Conservation (phyloP, 306 rosid genomes). For the Senna siamea region DNA sequence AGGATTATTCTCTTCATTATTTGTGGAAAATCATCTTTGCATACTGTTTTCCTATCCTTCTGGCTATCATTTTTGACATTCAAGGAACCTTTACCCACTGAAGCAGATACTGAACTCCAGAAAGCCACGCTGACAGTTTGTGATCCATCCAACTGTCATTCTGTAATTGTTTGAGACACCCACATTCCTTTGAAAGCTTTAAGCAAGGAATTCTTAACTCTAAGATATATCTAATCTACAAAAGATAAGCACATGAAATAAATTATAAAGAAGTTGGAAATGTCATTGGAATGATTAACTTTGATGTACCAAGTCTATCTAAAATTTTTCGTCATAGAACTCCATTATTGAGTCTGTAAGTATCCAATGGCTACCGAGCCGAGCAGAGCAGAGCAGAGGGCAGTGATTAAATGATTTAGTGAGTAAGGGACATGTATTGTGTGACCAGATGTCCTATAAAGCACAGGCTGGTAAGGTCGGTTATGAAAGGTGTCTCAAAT, state of each 20-base stretch:
- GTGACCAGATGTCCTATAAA: constrained; percentile 33
- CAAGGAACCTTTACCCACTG: no score
- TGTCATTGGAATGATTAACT: no score
- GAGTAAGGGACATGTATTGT: not conserved
- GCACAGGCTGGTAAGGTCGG: constrained; percentile 34
- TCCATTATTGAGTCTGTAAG: constrained; percentile 29
- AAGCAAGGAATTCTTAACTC: not conserved
- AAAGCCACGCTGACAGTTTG: constrained; percentile 9
- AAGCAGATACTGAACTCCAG: constrained; percentile 4
- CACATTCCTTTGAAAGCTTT: constrained; percentile 9
- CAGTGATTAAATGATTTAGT: not conserved
- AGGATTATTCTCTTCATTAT: not conserved
- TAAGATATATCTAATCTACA: no score
- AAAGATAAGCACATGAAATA: no score
- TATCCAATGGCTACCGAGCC: no score
- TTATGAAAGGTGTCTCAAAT: constrained; percentile 30
- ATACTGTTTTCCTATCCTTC: constrained; percentile 22
- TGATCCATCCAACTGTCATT: not conserved
- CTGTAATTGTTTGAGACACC: constrained; percentile 3
- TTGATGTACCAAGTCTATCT: no score
- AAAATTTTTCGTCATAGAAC: not conserved
- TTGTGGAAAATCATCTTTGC: not conserved
- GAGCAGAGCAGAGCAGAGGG: no score
- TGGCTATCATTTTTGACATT: no score
- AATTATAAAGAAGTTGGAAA: not conserved